A percentile compares a stretch with the other conserved stretches of the same genome.
phyloP scores from a whole-genome alignment of 2,329 filamentous ascomycete species.

The Orbilia ellipsospora region DNA sequence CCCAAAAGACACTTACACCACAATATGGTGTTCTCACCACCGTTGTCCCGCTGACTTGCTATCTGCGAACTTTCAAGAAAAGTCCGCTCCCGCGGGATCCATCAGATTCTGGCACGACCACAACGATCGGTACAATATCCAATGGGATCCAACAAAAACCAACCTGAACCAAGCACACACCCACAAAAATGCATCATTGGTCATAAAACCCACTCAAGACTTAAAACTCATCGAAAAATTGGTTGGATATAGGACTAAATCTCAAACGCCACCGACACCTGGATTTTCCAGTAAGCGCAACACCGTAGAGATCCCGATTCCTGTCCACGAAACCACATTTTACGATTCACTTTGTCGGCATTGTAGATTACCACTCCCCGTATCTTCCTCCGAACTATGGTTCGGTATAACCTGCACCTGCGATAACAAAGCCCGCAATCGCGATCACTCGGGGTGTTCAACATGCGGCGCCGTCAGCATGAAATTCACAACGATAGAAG shows the following conservation, averaged over 20 bases:
- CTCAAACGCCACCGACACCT: not conserved
- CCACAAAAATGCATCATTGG: too few species aligned
- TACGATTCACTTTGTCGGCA: slow-evolving; percentile 32
- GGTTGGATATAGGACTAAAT: not conserved
- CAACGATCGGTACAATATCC: slow-evolving; percentile 9
- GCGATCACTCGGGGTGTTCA: slow-evolving; percentile 1
- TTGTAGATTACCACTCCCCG: slow-evolving; percentile 14
- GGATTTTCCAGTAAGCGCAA: not conserved
- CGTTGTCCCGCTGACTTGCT: slow-evolving; percentile 19
- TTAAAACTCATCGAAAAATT: not conserved
- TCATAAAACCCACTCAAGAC: not conserved
- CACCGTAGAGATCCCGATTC: not conserved
- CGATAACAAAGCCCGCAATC: not conserved
- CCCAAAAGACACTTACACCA: slow-evolving; percentile 26
- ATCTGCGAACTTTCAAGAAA: not conserved
- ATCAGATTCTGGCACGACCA: slow-evolving; percentile 14
- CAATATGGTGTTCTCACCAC: slow-evolving; percentile 42
- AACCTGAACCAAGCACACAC: not conserved
- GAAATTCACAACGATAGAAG: slow-evolving; percentile 27
- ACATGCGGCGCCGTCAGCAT: slow-evolving; percentile 26
- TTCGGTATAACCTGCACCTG: slow-evolving; percentile 22
- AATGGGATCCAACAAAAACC: not conserved
- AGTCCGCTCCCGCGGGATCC: not conserved
- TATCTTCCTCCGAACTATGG: not conserved
- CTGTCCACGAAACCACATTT: slow-evolving; percentile 12